Percentiles rank a stretch among this genome's conserved stretches.
Conservation (phyloP, 768 basidiomycete species). For the Serendipita sp. region DNA sequence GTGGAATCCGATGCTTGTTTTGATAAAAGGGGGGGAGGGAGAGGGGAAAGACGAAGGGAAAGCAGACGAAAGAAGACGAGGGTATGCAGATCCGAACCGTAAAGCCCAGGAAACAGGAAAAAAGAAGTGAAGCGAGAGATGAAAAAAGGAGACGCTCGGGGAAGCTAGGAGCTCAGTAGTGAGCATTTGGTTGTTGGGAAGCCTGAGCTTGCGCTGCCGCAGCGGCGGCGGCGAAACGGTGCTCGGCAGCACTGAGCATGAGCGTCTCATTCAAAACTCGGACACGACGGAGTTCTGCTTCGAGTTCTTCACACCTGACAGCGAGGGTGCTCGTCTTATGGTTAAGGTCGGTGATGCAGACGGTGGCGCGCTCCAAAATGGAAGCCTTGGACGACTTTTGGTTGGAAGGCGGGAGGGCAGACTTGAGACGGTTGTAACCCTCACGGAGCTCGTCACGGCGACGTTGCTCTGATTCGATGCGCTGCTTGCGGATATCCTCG, state of each 20-base stretch:
- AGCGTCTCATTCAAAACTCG: slow-evolving; percentile 68
- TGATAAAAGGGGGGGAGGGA: background rate
- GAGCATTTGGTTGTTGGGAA: slow-evolving; percentile 13
- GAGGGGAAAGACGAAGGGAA: background rate
- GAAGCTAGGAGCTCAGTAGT: slow-evolving; percentile 1
- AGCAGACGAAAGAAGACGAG: background rate
- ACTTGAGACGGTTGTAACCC: slow-evolving; percentile 80
- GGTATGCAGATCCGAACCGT: background rate
- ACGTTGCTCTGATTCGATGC: slow-evolving; percentile 87
- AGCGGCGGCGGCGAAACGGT: slow-evolving; percentile 44
- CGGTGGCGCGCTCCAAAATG: slow-evolving; percentile 66
- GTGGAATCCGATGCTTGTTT: slow-evolving; percentile 1
- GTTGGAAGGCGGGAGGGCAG: slow-evolving; percentile 74
- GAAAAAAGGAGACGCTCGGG: background rate
- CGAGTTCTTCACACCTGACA: slow-evolving; percentile 66
- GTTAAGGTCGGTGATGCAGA: slow-evolving; percentile 64
- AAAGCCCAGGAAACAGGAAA: background rate
- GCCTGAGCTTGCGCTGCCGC: slow-evolving; percentile 23
- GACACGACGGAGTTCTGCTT: slow-evolving; percentile 33
- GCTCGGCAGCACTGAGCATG: slow-evolving; percentile 72
- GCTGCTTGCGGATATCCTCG: slow-evolving; percentile 80
- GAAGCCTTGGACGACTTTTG: slow-evolving; percentile 90
- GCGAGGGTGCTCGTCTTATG: slow-evolving; percentile 41
- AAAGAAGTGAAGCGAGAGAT: background rate
- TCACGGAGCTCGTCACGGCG: slow-evolving; percentile 86